Evolutionary conservation across 2,329 filamentous ascomycete species (phyloP).

Genomic region (Colletotrichum sp.): DNA sequence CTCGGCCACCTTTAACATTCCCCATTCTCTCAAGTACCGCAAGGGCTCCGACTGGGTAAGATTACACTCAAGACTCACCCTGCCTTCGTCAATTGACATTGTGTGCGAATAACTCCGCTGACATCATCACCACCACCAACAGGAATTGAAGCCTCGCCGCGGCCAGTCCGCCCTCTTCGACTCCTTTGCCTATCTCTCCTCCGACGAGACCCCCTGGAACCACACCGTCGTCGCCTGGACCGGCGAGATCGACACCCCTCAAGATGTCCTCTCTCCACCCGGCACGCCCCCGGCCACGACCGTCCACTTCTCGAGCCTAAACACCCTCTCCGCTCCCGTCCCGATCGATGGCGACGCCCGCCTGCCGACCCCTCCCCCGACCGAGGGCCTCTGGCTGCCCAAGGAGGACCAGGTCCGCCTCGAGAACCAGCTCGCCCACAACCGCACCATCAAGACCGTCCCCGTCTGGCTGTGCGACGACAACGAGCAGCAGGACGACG

Average conservation of each 20-base stretch:
- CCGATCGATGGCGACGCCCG: constrained; percentile 69
- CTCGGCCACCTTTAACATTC: constrained; percentile 69
- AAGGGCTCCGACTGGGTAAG: constrained; percentile 65
- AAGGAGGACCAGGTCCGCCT: constrained; percentile 73
- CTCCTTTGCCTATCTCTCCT: constrained; percentile 86
- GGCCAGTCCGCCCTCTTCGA: constrained; percentile 94
- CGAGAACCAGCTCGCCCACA: constrained; percentile 74
- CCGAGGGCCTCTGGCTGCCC: constrained; percentile 74
- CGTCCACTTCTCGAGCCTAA: constrained; percentile 62
- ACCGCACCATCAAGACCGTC: constrained; percentile 78
- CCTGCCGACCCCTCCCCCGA: constrained; percentile 59
- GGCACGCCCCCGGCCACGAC: constrained; percentile 54
- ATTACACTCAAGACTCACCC: too few species aligned
- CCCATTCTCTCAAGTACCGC: constrained; percentile 62
- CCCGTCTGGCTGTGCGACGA: constrained; percentile 91
- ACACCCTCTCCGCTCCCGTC: constrained; percentile 79
- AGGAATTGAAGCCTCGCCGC: constrained; percentile 79
- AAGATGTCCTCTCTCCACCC: constrained; percentile 49
- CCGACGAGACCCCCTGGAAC: constrained; percentile 83
- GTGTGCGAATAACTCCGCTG: not conserved
- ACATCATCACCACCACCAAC: not conserved
- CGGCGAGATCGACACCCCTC: constrained; percentile 73
- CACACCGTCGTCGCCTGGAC: constrained; percentile 96
- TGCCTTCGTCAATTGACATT: not conserved
- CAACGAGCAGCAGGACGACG: constrained; percentile 67